phyloP scores from a whole-genome alignment of 768 basidiomycete species.

The Asterophora parasitica region DNA sequence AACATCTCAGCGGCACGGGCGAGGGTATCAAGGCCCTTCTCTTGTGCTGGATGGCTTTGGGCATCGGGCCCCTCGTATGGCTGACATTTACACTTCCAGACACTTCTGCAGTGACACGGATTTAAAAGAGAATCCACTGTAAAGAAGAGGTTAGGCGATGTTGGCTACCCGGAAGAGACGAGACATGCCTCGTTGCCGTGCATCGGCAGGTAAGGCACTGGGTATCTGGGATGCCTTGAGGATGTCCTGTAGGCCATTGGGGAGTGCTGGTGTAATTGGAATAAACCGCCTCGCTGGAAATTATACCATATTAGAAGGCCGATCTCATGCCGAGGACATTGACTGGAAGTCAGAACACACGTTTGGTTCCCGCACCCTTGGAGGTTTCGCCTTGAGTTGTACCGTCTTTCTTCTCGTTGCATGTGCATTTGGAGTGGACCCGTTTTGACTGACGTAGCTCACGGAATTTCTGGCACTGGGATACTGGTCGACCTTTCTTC shows the following conservation, averaged over 20 bases:
- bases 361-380: slow-evolving; percentile 35
- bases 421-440: slow-evolving; percentile 80
- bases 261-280: slow-evolving; percentile 65
- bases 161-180: slow-evolving; percentile 5
- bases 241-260: slow-evolving; percentile 67
- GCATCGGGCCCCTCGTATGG: slow-evolving; percentile 8
- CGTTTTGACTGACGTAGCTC: slow-evolving; percentile 75
- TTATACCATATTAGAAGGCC: background rate
- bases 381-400: slow-evolving; percentile 22
- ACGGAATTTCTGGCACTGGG: slow-evolving; percentile 84
- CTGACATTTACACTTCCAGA: slow-evolving; percentile 52
- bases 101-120: slow-evolving; percentile 55
- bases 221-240: slow-evolving; percentile 26
- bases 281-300: slow-evolving; percentile 58
- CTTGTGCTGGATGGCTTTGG: slow-evolving; percentile 1
- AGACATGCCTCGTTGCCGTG: slow-evolving; percentile 45
- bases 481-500: slow-evolving; percentile 88
- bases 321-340: background rate
- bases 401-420: slow-evolving; percentile 40
- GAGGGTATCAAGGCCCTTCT: slow-evolving; percentile 26
- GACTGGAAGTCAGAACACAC: slow-evolving; percentile 22
- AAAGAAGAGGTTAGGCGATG: slow-evolving; percentile 9
- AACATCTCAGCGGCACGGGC: slow-evolving; percentile 35
- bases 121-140: slow-evolving; percentile 60
- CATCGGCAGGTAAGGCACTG: slow-evolving; percentile 30